Evolutionary conservation across 495 filamentous ascomycete species (phyloP).

Genomic region (Neurospora sp.): DNA sequence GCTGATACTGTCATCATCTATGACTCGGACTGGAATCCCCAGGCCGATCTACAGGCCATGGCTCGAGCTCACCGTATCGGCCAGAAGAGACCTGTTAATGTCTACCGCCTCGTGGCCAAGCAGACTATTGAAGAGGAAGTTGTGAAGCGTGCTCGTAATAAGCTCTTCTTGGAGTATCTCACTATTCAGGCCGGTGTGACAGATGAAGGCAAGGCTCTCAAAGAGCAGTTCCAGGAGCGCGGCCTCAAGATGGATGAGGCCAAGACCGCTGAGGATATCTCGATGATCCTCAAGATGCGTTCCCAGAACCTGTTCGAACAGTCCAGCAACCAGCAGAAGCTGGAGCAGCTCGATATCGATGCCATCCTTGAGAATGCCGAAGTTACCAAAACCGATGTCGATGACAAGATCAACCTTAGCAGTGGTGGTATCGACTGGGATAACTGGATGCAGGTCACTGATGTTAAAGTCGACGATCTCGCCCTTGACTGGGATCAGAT

Average conservation of each 20-base stretch:
- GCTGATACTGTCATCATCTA: slow-evolving; percentile 97
- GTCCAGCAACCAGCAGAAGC: slow-evolving; percentile 84
- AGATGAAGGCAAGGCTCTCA: slow-evolving; percentile 74
- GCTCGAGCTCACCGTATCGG: slow-evolving; percentile 95
- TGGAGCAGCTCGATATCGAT: slow-evolving; percentile 98
- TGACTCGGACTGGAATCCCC: slow-evolving; percentile 98
- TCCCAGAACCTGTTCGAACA: slow-evolving; percentile 98
- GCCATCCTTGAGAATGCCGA: slow-evolving; percentile 93
- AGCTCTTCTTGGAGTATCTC: slow-evolving; percentile 95
- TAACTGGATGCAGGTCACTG: slow-evolving; percentile 89
- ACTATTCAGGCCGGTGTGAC: slow-evolving; percentile 96
- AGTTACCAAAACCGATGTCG: slow-evolving; percentile 85
- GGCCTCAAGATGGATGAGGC: slow-evolving; percentile 58
- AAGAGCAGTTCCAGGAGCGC: slow-evolving; percentile 43
- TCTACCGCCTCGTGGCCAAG: slow-evolving; percentile 91
- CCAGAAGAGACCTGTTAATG: slow-evolving; percentile 87
- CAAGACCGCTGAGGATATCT: slow-evolving; percentile 80
- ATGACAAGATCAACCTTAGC: slow-evolving; percentile 47
- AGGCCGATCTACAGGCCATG: slow-evolving; percentile 98
- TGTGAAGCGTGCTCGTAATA: slow-evolving; percentile 89
- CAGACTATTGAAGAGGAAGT: slow-evolving; percentile 98
- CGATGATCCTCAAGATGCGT: slow-evolving; percentile 82
- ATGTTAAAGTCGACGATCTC: slow-evolving; percentile 87
- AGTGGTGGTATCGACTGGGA: slow-evolving; percentile 82
- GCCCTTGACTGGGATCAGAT: slow-evolving; percentile 87